These are phyloP conservation scores for Pterocarpus macrocarpus DNA, from an alignment of 306 rosid genomes.

Conservation along the genomic window DNA sequence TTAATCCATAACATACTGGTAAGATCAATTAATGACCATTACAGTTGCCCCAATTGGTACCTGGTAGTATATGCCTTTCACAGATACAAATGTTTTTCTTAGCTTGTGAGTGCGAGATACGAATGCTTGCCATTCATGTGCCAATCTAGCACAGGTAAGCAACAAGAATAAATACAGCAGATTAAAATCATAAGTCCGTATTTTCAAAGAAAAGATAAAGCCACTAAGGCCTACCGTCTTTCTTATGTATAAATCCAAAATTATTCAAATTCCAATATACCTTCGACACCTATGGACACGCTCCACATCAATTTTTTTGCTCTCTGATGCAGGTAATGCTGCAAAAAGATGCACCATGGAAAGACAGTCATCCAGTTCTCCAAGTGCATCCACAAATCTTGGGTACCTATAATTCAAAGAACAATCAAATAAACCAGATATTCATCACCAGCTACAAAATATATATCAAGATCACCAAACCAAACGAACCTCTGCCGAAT, in stretches of 20 bases:
- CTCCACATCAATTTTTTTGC: conserved; percentile 76
- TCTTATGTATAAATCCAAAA: background rate
- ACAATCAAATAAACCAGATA: conserved; percentile 19
- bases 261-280: conserved; percentile 50
- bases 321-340: conserved; percentile 79
- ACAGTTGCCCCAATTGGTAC: conserved; percentile 47
- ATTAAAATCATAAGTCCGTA: background rate
- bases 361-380: conserved; percentile 96
- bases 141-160: conserved; percentile 60
- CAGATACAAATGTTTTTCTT: conserved; percentile 86
- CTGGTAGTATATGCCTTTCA: conserved; percentile 95
- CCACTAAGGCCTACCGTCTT: background rate
- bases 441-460: background rate
- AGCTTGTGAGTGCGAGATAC: conserved; percentile 78
- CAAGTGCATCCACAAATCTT: conserved; percentile 82
- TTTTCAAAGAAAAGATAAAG: background rate
- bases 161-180: conserved; percentile 27
- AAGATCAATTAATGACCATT: conserved; percentile 9
- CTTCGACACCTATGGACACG: conserved; percentile 75
- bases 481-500: conserved; percentile 77
- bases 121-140: conserved; percentile 96
- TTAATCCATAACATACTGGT: background rate
- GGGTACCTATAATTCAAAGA: conserved; percentile 72
- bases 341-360: conserved; percentile 94
- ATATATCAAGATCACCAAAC: conserved; percentile 1